These are phyloP conservation scores for Erucastrum elatum DNA, from an alignment of 345 rosid species.

Conservation along the genomic window DNA sequence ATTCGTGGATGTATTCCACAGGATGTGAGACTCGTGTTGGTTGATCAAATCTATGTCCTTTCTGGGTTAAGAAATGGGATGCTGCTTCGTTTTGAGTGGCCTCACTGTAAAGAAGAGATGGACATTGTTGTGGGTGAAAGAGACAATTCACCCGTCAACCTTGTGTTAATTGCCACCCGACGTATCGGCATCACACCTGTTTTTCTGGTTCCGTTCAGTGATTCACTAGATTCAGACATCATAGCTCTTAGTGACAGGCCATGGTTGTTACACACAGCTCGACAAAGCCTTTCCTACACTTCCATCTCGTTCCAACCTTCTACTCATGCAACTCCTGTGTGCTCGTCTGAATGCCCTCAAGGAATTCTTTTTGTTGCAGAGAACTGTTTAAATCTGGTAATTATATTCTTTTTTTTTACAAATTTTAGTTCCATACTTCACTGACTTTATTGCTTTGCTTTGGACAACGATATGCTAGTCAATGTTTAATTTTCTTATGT, in stretches of 20 bases:
- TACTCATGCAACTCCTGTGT: constrained; percentile 94
- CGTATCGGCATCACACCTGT: constrained; percentile 96
- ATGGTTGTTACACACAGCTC: constrained; percentile 92
- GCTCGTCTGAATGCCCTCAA: constrained; percentile 85
- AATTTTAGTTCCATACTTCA: constrained; percentile 17
- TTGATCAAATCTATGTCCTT: constrained; percentile 78
- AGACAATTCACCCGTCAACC: constrained; percentile 53
- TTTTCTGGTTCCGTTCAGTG: constrained; percentile 83
- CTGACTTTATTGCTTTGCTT: background rate
- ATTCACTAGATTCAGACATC: constrained; percentile 74
- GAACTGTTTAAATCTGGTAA: constrained; percentile 91
- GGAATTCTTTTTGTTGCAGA: constrained; percentile 94
- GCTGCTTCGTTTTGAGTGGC: constrained; percentile 98
- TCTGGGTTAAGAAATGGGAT: constrained; percentile 96
- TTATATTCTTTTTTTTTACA: constrained; percentile 10
- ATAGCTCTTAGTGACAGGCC: constrained; percentile 96
- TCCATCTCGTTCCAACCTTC: constrained; percentile 95
- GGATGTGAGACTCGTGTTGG: constrained; percentile 91
- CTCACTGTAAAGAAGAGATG: constrained; percentile 45
- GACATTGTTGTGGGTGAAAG: constrained; percentile 32
- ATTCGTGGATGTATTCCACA: constrained; percentile 89
- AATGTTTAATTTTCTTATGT: background rate
- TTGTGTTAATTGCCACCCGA: constrained; percentile 83
- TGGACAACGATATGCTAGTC: constrained; percentile 13
- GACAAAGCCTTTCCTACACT: constrained; percentile 83